Evolutionary conservation across 2,329 filamentous ascomycete species (phyloP).

Genomic region (Penicillium sp.): DNA sequence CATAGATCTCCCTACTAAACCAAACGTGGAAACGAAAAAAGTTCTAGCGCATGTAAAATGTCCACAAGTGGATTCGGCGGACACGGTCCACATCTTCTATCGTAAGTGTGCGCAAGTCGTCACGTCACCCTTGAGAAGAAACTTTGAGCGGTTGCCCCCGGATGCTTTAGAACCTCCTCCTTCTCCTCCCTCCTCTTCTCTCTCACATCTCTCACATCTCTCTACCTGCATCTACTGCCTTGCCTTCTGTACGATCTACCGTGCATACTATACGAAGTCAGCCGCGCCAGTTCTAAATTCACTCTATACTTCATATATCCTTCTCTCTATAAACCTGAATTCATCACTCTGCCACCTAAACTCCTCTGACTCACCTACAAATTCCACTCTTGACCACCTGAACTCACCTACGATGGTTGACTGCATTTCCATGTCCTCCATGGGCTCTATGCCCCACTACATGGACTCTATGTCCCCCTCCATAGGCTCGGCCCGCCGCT

Average conservation of each 20-base stretch:
- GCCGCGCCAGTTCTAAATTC: constrained; percentile 7
- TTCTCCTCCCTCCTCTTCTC: background rate
- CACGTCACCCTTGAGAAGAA: constrained; percentile 16
- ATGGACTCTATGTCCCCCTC: too few species aligned
- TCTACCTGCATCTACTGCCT: background rate
- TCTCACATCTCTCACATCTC: too few species aligned
- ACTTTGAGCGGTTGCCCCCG: constrained; percentile 2
- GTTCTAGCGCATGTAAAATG: background rate
- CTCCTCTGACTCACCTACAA: too few species aligned
- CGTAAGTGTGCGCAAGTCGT: constrained; percentile 16
- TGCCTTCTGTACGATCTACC: constrained; percentile 8
- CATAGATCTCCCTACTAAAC: constrained; percentile 1
- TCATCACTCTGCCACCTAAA: too few species aligned
- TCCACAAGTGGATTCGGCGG: background rate
- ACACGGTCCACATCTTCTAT: background rate
- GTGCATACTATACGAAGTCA: constrained; percentile 8
- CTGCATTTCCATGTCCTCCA: constrained; percentile 21
- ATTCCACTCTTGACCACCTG: too few species aligned
- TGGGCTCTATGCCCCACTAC: too few species aligned
- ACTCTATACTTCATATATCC: constrained; percentile 4
- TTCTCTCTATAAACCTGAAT: too few species aligned
- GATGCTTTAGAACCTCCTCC: background rate
- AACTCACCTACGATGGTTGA: constrained; percentile 14
- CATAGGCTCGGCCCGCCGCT: too few species aligned
- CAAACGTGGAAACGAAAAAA: background rate